These are phyloP conservation scores for Paecilomyces dactylethromorphus DNA, from an alignment of 2,329 filamentous ascomycete species.

Conservation along the genomic window DNA sequence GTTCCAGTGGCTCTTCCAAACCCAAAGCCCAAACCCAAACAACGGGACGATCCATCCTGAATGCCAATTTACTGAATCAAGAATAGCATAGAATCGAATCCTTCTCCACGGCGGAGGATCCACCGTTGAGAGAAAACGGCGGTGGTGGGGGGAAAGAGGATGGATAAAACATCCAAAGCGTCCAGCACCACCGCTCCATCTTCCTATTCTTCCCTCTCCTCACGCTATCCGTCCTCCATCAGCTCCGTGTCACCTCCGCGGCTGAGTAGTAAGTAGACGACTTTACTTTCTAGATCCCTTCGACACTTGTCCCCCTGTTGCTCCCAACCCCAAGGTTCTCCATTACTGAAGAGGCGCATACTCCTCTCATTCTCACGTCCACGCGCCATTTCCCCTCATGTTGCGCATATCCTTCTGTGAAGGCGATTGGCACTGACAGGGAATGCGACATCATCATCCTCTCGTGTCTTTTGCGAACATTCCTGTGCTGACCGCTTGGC, in stretches of 20 bases:
- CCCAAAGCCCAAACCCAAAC: neutral
- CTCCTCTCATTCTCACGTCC: neutral
- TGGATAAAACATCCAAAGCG: neutral
- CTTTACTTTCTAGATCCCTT: no score
- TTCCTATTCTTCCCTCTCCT: neutral
- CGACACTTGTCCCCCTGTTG: neutral
- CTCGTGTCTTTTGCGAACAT: conserved; percentile 10
- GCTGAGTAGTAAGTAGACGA: neutral
- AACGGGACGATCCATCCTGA: neutral
- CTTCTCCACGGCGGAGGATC: neutral
- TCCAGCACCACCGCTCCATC: neutral
- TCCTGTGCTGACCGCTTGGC: conserved; percentile 20
- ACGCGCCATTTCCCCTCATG: neutral
- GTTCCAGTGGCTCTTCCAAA: neutral
- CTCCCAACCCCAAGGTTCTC: neutral
- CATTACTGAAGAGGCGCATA: neutral
- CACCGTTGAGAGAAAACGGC: neutral
- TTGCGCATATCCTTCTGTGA: neutral
- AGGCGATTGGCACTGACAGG: neutral
- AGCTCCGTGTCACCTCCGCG: neutral
- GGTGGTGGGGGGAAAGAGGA: neutral
- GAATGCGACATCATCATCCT: no score
- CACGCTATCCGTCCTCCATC: conserved; percentile 1
- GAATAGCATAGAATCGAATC: neutral
- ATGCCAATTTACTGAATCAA: neutral